Evolutionary conservation across 768 basidiomycete genomes (phyloP).

Genomic region (Roridomyces roridus): DNA sequence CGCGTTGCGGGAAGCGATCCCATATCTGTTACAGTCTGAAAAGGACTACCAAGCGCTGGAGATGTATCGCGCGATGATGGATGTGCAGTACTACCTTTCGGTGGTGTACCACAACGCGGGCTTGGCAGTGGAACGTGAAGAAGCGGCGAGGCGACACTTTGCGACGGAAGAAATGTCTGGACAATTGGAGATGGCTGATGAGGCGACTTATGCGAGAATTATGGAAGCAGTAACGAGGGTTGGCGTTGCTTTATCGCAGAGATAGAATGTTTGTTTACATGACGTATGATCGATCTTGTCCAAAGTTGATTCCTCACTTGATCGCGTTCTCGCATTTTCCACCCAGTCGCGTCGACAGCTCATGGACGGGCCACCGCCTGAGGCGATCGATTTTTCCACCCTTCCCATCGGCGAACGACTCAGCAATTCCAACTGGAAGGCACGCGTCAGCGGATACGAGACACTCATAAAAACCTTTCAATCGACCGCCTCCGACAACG

Average conservation of each 20-base stretch:
- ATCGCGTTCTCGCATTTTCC: not conserved
- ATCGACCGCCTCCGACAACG: slow-evolving; percentile 89
- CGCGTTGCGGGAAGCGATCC: slow-evolving; percentile 61
- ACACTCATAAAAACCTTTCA: slow-evolving; percentile 86
- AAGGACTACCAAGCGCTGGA: slow-evolving; percentile 66
- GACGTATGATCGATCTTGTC: not conserved
- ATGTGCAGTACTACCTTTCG: slow-evolving; percentile 76
- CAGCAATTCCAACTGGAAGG: slow-evolving; percentile 98
- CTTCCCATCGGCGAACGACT: slow-evolving; percentile 83
- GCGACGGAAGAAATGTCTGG: slow-evolving; percentile 48
- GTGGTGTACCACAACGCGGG: slow-evolving; percentile 77
- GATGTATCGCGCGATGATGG: slow-evolving; percentile 62
- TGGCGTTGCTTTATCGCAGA: slow-evolving; percentile 58
- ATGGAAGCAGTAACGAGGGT: slow-evolving; percentile 65
- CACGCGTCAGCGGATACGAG: slow-evolving; percentile 92
- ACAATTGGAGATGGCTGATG: slow-evolving; percentile 53
- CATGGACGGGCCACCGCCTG: slow-evolving; percentile 93
- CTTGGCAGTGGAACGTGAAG: slow-evolving; percentile 59
- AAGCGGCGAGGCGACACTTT: slow-evolving; percentile 54
- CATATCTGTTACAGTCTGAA: slow-evolving; percentile 68
- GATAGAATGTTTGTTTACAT: slow-evolving; percentile 22
- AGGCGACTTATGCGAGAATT: slow-evolving; percentile 54
- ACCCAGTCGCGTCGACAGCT: slow-evolving; percentile 18
- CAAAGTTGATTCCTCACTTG: slow-evolving; percentile 10
- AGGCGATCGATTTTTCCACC: slow-evolving; percentile 90